phyloP scores from a whole-genome alignment of 441 rosid species.

The Syzygium malaccense region DNA sequence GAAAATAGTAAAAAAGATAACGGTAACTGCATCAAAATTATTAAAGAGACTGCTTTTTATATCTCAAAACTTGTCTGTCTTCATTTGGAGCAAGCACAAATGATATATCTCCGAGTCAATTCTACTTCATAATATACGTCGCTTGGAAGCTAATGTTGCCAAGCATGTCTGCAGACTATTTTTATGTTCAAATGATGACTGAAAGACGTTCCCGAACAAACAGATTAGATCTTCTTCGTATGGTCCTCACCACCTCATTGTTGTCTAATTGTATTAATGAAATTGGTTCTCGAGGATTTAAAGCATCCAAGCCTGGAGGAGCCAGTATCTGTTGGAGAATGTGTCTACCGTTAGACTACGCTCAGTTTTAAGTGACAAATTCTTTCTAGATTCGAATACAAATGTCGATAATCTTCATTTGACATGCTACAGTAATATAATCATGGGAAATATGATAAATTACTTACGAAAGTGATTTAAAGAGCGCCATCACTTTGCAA shows the following conservation, averaged over 20 bases:
- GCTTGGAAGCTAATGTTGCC: not conserved
- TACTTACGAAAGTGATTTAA: not conserved
- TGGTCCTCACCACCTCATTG: not conserved
- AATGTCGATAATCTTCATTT: no score
- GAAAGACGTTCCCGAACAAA: no score
- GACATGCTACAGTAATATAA: not conserved
- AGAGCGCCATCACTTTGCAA: not conserved
- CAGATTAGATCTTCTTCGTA: not conserved
- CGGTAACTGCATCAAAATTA: not conserved
- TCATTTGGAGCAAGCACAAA: no score
- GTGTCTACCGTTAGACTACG: not conserved
- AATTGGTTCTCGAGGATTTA: not conserved
- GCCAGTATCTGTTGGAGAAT: not conserved
- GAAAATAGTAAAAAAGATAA: not conserved
- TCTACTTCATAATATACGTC: not conserved
- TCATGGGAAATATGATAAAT: no score
- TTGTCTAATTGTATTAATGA: not conserved
- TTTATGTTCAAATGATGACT: no score
- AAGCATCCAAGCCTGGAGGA: not conserved
- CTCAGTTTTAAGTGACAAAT: not conserved
- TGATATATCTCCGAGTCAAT: not conserved
- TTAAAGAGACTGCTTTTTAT: not conserved
- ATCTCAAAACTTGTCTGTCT: not conserved
- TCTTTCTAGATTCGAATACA: not conserved
- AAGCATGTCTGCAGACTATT: not conserved